Evolutionary conservation across 2,329 filamentous ascomycete genomes (phyloP).

Genomic region (Pestalotiopsis fici): DNA sequence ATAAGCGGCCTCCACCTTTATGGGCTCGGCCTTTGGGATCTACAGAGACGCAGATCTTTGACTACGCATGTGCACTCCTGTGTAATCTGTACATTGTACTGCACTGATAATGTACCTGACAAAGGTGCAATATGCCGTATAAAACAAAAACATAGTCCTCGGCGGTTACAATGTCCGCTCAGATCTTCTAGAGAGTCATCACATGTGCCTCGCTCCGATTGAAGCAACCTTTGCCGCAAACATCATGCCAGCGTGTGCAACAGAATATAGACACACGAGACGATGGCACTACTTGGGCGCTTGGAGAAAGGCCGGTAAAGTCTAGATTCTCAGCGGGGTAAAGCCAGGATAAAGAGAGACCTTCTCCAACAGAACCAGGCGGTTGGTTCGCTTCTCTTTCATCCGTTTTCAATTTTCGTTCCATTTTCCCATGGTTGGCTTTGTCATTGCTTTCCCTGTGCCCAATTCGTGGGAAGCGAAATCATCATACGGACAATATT

Average conservation of each 20-base stretch:
- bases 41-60: not conserved
- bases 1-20: slow-evolving; percentile 1
- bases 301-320: not conserved
- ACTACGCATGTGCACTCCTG: not conserved
- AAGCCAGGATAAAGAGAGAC: slow-evolving; percentile 2
- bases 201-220: too few species aligned
- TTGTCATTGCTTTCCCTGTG: not conserved
- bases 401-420: not conserved
- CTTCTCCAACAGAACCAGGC: not conserved
- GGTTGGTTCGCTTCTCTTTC: not conserved
- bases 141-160: too few species aligned
- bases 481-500: not conserved
- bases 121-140: too few species aligned
- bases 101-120: too few species aligned
- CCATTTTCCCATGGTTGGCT: not conserved
- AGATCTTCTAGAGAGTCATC: too few species aligned
- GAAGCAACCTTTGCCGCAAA: too few species aligned
- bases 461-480: not conserved
- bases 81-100: too few species aligned
- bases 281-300: not conserved
- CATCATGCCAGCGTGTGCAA: not conserved
- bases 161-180: too few species aligned
- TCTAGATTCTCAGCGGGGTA: slow-evolving; percentile 1
- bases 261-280: not conserved
- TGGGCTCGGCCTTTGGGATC: not conserved